These are phyloP conservation scores for Amoebophrya sp. DNA, from an alignment of 169 alveolate genomes.

Conservation along the genomic window DNA sequence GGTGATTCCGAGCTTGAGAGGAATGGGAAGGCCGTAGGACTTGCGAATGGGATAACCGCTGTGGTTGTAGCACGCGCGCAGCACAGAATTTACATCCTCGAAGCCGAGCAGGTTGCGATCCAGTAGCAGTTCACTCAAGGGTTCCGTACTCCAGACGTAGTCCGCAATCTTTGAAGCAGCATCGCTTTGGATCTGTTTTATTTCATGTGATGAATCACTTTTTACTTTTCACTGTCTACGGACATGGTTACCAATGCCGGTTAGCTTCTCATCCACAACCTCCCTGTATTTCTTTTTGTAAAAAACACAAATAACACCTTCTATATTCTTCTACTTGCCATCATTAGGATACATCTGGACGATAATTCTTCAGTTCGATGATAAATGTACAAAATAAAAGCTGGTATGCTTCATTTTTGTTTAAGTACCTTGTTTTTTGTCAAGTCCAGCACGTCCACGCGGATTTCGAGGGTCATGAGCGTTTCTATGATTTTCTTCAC, in stretches of 20 bases:
- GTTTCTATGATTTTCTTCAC: background rate
- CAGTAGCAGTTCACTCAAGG: background rate
- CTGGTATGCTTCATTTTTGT: no score
- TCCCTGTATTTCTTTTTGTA: no score
- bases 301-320: no score
- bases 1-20: background rate
- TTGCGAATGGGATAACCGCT: background rate
- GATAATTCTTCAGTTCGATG: no score
- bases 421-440: background rate
- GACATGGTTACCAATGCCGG: no score
- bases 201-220: no score
- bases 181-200: background rate
- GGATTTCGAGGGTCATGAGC: background rate
- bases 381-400: no score
- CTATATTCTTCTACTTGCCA: no score
- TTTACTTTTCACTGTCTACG: no score
- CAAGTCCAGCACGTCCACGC: background rate
- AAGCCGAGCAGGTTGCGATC: background rate
- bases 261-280: no score
- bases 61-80: background rate
- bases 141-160: background rate
- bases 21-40: background rate
- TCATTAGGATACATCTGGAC: no score
- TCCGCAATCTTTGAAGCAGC: background rate
- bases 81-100: background rate